Evolutionary conservation across 2,329 filamentous ascomycete species (phyloP).

Genomic region (Colletotrichum sublineola): DNA sequence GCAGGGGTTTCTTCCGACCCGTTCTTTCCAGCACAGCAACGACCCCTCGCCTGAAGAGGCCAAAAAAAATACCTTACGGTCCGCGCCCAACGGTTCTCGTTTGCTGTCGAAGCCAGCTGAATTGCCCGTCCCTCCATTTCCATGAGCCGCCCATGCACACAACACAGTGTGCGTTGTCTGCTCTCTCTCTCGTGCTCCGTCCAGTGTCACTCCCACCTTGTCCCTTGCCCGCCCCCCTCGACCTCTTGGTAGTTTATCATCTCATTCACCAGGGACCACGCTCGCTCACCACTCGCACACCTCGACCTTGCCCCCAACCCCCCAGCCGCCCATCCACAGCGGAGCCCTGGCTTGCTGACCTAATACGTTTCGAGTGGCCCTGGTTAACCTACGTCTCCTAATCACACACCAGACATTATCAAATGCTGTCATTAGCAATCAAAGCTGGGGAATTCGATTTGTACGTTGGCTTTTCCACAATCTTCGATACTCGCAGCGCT

Average conservation of each 20-base stretch:
- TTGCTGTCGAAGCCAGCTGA: slow-evolving; percentile 14
- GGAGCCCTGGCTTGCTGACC: slow-evolving; percentile 45
- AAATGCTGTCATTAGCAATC: slow-evolving; percentile 51
- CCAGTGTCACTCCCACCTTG: not conserved
- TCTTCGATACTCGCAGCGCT: slow-evolving; percentile 9
- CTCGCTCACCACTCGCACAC: not conserved
- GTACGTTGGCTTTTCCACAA: slow-evolving; percentile 31
- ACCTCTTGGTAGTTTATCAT: not conserved
- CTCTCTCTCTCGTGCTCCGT: not conserved
- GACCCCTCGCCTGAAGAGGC: slow-evolving; percentile 15
- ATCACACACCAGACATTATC: slow-evolving; percentile 48
- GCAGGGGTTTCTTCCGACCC: slow-evolving; percentile 32
- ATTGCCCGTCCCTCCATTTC: not conserved
- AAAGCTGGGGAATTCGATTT: slow-evolving; percentile 39
- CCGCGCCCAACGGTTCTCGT: slow-evolving; percentile 30
- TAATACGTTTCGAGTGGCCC: slow-evolving; percentile 46
- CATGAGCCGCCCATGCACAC: slow-evolving; percentile 6
- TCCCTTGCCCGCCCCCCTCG: slow-evolving; percentile 2
- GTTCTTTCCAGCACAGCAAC: slow-evolving; percentile 9
- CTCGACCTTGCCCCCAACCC: slow-evolving; percentile 13
- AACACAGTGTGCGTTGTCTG: slow-evolving; percentile 24
- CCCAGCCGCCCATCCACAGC: slow-evolving; percentile 31
- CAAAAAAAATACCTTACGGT: slow-evolving; percentile 6
- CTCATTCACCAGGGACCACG: not conserved
- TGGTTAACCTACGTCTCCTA: slow-evolving; percentile 48